Base-by-base conservation (phyloP, 306 rosid species). In the Sicyos edulis region DNA sequence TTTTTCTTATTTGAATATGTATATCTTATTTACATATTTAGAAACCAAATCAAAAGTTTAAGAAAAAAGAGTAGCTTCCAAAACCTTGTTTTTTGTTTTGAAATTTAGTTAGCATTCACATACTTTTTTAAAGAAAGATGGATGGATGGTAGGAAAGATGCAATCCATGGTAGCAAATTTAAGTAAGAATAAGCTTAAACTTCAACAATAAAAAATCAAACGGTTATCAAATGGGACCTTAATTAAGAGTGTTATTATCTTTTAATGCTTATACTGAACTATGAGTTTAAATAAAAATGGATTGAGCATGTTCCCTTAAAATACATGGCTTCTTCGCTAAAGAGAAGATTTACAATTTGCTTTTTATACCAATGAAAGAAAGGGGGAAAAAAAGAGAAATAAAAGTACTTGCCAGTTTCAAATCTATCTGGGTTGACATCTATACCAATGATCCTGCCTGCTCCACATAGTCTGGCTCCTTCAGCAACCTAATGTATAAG, bases 391-490 rank as follows among this genome's bases (percentile, higher is more conserved):
- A 14, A 70, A 70, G 12, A 64, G 58, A 76, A 15, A 53, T 34
- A 69, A 26, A 26, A 32, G 2, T 32, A 32, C 78, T 80, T 75
- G 87, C 98, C 98, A 72, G 42, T 78, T 75, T 83, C 91, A 82
- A 83, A 85, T 72, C 88, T 92, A 16, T 77, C 79, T 45, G 85
- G 80, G 74, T 86, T 87, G 80, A 92, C 71, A 82, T 90, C 96
- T 29, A 92, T 89, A 1, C 98, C 98, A 10, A 90, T 92, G 40
- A 90, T 90, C 83, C 74, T 88, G 10, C 84, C 22, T 64, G 96
- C 96, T 83, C 92, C 91, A 57, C 96, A 86, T 17, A 92, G 80
- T 78, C 96, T 88, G 56, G 98, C 91, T 74, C 96, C 96, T 81
- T 92, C 98, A 2, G 96, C 96, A 45, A 90, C 96, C 96, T 88